Evolutionary conservation across 768 basidiomycete species (phyloP).

Genomic region (Trametes meyenii): DNA sequence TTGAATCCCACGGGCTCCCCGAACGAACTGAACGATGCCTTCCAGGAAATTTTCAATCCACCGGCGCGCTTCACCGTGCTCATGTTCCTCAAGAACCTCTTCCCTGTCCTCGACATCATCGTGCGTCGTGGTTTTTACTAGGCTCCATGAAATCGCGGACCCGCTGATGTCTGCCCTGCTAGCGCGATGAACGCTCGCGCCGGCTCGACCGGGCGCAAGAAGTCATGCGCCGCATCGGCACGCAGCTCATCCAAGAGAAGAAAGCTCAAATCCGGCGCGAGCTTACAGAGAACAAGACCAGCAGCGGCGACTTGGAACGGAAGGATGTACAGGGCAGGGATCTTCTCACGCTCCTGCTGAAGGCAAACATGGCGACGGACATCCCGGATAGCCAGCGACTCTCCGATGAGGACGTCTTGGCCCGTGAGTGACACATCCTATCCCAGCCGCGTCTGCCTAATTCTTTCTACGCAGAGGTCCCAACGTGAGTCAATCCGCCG

Average conservation of each 20-base stretch:
- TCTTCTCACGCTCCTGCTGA: constrained; percentile 59
- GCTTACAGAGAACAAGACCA: constrained; percentile 24
- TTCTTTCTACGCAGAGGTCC: constrained; percentile 22
- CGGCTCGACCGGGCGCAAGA: constrained; percentile 14
- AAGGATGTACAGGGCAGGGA: constrained; percentile 47
- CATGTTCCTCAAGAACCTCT: constrained; percentile 12
- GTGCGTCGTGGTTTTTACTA: not conserved
- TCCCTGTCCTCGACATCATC: constrained; percentile 30
- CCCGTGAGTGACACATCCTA: not conserved
- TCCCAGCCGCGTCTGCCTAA: not conserved
- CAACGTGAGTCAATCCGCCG: constrained; percentile 19
- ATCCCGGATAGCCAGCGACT: constrained; percentile 55
- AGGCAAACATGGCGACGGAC: constrained; percentile 66
- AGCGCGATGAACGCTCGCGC: constrained; percentile 13
- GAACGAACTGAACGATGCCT: constrained; percentile 38
- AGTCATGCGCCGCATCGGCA: constrained; percentile 33
- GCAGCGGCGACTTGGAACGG: constrained; percentile 23
- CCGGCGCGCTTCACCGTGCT: not conserved
- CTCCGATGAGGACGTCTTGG: constrained; percentile 60
- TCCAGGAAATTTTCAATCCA: constrained; percentile 29
- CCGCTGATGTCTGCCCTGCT: not conserved
- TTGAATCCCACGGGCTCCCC: constrained; percentile 30
- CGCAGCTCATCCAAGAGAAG: constrained; percentile 33
- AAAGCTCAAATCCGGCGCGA: constrained; percentile 30
- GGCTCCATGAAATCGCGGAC: not conserved